Base-by-base conservation (phyloP, 73 alveolate species). In the Halteria grandinella region DNA sequence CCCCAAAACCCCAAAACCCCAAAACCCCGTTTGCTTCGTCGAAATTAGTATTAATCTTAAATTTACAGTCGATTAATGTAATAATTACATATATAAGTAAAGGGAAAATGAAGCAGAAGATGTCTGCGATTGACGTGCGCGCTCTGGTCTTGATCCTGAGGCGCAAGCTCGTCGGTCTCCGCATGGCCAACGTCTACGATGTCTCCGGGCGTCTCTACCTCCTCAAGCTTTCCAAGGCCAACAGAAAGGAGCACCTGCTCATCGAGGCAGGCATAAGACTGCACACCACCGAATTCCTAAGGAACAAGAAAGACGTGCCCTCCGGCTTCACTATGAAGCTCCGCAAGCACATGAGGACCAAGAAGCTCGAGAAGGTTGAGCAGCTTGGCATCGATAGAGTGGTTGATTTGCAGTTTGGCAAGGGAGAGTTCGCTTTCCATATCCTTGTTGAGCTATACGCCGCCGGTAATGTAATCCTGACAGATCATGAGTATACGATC, bases 371-470 rank as follows among this genome's bases (percentile, higher is more conserved):
- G 44, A 66, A 69, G 17, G 41, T 93, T 3, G 75, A 85, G 49
- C 86, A 93, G 62, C 83, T 92, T 4, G 98, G 98, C 12, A 83
- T 92, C 1, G 98, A 92, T 59, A 71, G 98, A 63, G 98, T 92
- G 0, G 82, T 92, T 18, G 96, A 89, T 54, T 55, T 92, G 36
- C 66, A 84, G 36, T 90, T 93, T 64, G 96, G 95, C 21, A 55
- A 87, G 49, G 98, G 92, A 48, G 98, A 93, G 50, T 76, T 69
- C 47, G 84, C 92, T 15, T 62, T 57, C 55, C 96, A 93, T 71
- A 29, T 93, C 7, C 54, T 93, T 18, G 76, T 93, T 11, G 98
- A 93, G 78, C 75, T 93, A 31, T 93, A 93, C 57, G 93, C 95
- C 14, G 18, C 59, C 57, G 98, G 98, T 47, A 93, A 93, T 54